A percentile compares a stretch with the other conserved stretches of the same genome.
These are phyloP conservation scores for Pouteria campechiana DNA, from an alignment of 179 eudicot species.

Conservation along the genomic window DNA sequence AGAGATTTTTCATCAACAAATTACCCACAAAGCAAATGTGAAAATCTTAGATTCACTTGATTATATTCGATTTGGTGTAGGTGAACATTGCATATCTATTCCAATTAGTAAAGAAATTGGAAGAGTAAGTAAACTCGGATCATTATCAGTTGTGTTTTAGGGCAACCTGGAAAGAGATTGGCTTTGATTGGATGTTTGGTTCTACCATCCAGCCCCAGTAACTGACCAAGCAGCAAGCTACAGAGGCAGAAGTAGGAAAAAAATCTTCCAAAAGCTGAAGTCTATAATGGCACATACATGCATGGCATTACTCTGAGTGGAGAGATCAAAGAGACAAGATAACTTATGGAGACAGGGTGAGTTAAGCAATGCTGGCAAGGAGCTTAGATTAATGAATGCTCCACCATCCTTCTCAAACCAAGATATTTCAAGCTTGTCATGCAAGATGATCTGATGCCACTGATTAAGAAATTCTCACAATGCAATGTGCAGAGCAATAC, in stretches of 20 bases:
- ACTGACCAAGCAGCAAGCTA: neutral
- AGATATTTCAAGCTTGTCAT: constrained; percentile 59
- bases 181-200: too few relatives aligned
- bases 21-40: constrained; percentile 66
- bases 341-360: constrained; percentile 76
- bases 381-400: constrained; percentile 65
- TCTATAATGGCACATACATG: constrained; percentile 36
- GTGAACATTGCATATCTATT: constrained; percentile 76
- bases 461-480: too few relatives aligned
- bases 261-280: too few relatives aligned
- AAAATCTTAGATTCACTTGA: constrained; percentile 60
- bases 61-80: constrained; percentile 72
- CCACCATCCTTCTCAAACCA: constrained; percentile 69
- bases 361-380: constrained; percentile 82
- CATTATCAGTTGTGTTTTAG: too few relatives aligned
- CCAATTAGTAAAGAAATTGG: neutral
- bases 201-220: too few relatives aligned
- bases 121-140: neutral
- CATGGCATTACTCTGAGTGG: constrained; percentile 28
- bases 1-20: constrained; percentile 29
- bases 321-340: constrained; percentile 52
- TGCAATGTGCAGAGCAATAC: too few relatives aligned
- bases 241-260: too few relatives aligned
- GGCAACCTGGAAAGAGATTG: too few relatives aligned
- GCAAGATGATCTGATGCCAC: constrained; percentile 6